Conservation (phyloP, 2,329 filamentous ascomycete species). For the Corinectria fuckeliana region DNA sequence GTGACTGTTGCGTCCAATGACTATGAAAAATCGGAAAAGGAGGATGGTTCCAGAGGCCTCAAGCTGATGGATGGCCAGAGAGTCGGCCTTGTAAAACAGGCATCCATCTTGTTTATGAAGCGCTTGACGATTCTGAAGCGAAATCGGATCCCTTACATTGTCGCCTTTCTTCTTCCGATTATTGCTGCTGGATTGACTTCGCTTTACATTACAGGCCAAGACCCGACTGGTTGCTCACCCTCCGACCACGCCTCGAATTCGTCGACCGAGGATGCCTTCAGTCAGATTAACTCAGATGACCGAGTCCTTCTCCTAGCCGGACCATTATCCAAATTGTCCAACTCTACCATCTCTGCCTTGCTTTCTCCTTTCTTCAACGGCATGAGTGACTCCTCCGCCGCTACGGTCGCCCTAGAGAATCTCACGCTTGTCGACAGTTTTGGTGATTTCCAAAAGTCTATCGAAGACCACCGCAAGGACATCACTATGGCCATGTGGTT, state of each 20-base stretch:
- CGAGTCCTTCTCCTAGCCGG: conserved; percentile 42
- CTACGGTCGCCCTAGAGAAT: conserved; percentile 30
- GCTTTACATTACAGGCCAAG: conserved; percentile 70
- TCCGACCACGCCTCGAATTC: conserved; percentile 53
- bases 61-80: conserved; percentile 71
- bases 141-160: conserved; percentile 78
- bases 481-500: conserved; percentile 82
- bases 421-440: conserved; percentile 67
- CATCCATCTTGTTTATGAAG: conserved; percentile 77
- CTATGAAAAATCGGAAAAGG: conserved; percentile 30
- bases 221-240: conserved; percentile 59
- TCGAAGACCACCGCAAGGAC: conserved; percentile 67
- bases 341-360: conserved; percentile 41
- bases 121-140: conserved; percentile 77
- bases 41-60: conserved; percentile 46
- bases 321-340: conserved; percentile 47
- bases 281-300: conserved; percentile 39
- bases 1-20: conserved; percentile 29
- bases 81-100: conserved; percentile 74
- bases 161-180: conserved; percentile 79
- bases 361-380: conserved; percentile 50
- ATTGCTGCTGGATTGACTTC: conserved; percentile 80
- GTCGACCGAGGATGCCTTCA: conserved; percentile 47
- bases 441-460: conserved; percentile 70
- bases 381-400: conserved; percentile 26